Base-by-base conservation (phyloP, 1,139 yeast genomes). In the Blastobotrys persicus region DNA sequence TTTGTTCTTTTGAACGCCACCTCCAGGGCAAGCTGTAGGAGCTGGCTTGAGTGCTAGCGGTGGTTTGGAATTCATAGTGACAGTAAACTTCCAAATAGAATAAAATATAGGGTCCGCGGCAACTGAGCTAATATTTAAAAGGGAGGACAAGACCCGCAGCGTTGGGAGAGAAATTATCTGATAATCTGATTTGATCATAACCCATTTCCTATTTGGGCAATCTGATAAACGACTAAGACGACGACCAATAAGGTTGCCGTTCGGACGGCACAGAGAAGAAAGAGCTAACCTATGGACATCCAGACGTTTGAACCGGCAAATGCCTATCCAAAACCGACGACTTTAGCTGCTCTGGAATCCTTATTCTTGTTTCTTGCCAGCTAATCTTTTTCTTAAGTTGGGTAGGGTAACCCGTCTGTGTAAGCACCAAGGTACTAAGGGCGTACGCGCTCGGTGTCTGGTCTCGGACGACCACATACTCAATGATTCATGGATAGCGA, bases 1-100 rank as follows among this genome's bases (percentile, higher is more conserved):
- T 16, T 20, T 26, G 38, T 41, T 40, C 33, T 46, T 46, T 19
- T 35, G 34, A 13, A 46, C 48, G 9, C 42, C 42, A 31, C 37
- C 31, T 18, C 31, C 43, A 5, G 34, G 16, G n/a, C 33, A 9
- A 13, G 12, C 26, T 7, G 31, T 12, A 3, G 47, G 47, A 12
- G 45, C 38, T 12, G 42, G 31, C 16, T 35, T 31, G n/a, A 38
- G 20, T 44, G 47, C 38, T 32, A 37, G 12, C 14, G 37, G 40
- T n/a, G 47, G 20, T 23, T 38, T 44, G 19, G 31, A 28, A 31
- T 13, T 32, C 44, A 42, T 42, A 11, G 35, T 31, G 20, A 5
- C 5, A 23, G 28, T 5, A 9, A 23, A 23, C 9, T n/a, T n/a
- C n/a, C n/a, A n/a, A n/a, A n/a, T n/a, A n/a, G n/a, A 23, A 9